Base-by-base conservation (phyloP, 2,329 filamentous ascomycete genomes). In the Neobulgaria alba region DNA sequence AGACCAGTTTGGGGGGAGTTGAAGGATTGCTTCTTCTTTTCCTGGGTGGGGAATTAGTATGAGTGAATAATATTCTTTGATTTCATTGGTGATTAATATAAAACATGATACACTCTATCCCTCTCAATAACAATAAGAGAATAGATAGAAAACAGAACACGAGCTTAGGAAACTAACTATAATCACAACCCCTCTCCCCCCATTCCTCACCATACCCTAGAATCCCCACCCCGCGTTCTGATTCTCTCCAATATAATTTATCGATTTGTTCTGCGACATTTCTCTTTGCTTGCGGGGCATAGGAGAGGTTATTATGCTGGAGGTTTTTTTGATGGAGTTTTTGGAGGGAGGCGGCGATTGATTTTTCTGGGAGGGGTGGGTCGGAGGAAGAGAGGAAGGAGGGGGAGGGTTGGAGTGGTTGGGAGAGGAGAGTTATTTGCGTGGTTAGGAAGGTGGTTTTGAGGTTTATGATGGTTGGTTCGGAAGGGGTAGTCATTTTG, bases 181-280 rank as follows among this genome's bases (percentile, higher is more conserved):
- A 63, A 43, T 63, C 58, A 1, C 46, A 56, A 0, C 58, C 61
- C 8, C 53, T 55, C 37, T 61, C 60, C 33, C 57, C 62, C 29
- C 65, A 65, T 29, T 69, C 66, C 3, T 62, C 63, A 10, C 64
- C 62, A 4, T 61, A 61, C 0, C 41, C 51, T 2, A 49, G 45
- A 10, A 50, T 29, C 32, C 29, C 46, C 1, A 55, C 55, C 0
- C 50, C 55, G 14, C 59, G 57, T 32, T 66, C 65, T 4, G 29
- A 5, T 5, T 64, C 63, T 31, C 66, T 63, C 59, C 71, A 71
- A 58, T 85, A 86, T 33, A 83, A 63, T 35, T 63, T 62, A 60
- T 84, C 79, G 31, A 87, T 77, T 63, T 87, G 82, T 64, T 85
- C 80, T 2, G 82, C 80, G 14, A 86, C 72, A 53, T 84, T 79